phyloP scores from a whole-genome alignment of 768 basidiomycete species.

The Galerina sulciceps region DNA sequence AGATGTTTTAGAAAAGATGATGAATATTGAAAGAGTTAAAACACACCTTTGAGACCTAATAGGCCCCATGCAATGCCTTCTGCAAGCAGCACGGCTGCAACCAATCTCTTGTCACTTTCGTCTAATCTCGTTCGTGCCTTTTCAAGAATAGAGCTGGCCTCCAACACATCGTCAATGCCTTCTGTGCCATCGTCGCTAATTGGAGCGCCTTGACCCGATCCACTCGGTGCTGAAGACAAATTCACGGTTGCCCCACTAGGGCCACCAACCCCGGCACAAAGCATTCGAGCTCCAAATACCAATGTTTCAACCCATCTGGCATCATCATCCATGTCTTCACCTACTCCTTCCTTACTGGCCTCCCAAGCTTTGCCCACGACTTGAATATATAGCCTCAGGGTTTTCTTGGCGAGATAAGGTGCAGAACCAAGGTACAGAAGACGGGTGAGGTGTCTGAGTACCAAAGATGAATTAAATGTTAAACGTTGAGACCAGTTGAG shows the following conservation, averaged over 20 bases:
- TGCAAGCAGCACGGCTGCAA: slow-evolving; percentile 64
- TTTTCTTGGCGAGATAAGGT: slow-evolving; percentile 62
- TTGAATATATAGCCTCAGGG: slow-evolving; percentile 80
- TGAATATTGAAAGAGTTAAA: not conserved
- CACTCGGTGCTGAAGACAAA: not conserved
- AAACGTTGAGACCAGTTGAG: slow-evolving; percentile 94
- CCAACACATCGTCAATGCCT: slow-evolving; percentile 60
- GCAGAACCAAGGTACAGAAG: slow-evolving; percentile 56
- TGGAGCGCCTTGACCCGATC: not conserved
- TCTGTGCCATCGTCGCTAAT: slow-evolving; percentile 21
- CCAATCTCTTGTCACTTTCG: slow-evolving; percentile 50
- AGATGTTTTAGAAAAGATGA: not conserved
- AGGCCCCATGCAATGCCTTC: slow-evolving; percentile 76
- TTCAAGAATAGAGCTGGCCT: slow-evolving; percentile 63
- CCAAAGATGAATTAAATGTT: slow-evolving; percentile 89
- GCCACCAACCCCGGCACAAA: slow-evolving; percentile 54
- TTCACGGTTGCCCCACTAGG: slow-evolving; percentile 25
- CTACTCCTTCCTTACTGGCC: slow-evolving; percentile 46
- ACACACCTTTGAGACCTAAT: slow-evolving; percentile 71
- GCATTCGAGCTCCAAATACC: slow-evolving; percentile 76
- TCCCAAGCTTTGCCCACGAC: slow-evolving; percentile 84
- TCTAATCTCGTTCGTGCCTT: slow-evolving; percentile 63
- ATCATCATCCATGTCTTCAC: slow-evolving; percentile 66
- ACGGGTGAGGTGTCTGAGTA: slow-evolving; percentile 85
- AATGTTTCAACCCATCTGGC: slow-evolving; percentile 77